Evolutionary conservation across 768 basidiomycete species (phyloP).

Genomic region (Podaxis pistillaris): DNA sequence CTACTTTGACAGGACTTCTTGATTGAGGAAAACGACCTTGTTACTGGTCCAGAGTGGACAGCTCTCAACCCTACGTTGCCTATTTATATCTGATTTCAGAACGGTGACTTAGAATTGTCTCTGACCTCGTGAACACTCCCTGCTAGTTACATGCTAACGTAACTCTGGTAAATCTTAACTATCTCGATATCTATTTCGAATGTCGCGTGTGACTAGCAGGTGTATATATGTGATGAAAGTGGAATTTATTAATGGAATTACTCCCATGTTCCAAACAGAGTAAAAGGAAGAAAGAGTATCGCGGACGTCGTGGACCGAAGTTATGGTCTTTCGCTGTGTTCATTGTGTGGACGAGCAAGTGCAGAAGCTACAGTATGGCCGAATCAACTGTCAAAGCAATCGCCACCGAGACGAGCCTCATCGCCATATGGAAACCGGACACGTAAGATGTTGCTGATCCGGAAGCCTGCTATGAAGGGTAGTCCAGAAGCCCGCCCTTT

Average conservation of each 20-base stretch:
- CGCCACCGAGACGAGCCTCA: slow-evolving; percentile 74
- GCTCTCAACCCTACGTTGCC: slow-evolving; percentile 77
- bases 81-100: slow-evolving; percentile 60
- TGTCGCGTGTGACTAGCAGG: not conserved
- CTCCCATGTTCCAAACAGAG: not conserved
- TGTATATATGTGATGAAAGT: not conserved
- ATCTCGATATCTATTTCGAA: slow-evolving; percentile 1
- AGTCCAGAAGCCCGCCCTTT: slow-evolving; percentile 76
- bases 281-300: not conserved
- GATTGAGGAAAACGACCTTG: slow-evolving; percentile 74
- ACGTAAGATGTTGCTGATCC: slow-evolving; percentile 57
- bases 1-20: slow-evolving; percentile 65
- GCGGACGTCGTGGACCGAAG: not conserved
- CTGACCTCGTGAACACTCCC: slow-evolving; percentile 1
- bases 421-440: slow-evolving; percentile 71
- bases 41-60: slow-evolving; percentile 68
- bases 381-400: slow-evolving; percentile 81
- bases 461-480: slow-evolving; percentile 53
- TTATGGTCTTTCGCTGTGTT: slow-evolving; percentile 47
- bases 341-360: slow-evolving; percentile 64
- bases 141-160: not conserved
- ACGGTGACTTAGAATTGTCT: not conserved
- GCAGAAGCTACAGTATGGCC: slow-evolving; percentile 67
- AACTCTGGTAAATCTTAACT: not conserved
- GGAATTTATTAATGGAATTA: not conserved